Evolutionary conservation across 2,329 filamentous ascomycete species (phyloP).

Genomic region (Arachnopeziza araneosa): DNA sequence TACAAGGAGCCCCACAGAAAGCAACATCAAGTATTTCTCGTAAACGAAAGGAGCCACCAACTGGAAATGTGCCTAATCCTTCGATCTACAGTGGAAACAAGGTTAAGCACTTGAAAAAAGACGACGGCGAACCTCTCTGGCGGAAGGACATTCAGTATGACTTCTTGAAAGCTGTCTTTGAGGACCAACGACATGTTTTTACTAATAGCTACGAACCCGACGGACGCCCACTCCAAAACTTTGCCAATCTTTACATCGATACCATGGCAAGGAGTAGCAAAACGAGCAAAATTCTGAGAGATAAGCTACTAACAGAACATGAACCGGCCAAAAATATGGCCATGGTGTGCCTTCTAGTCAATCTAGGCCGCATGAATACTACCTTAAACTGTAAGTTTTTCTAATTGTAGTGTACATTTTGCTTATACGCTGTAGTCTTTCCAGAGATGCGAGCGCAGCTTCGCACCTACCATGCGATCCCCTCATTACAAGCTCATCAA

Average conservation of each 20-base stretch:
- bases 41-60: constrained; percentile 21
- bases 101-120: constrained; percentile 81
- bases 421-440: constrained; percentile 63
- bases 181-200: constrained; percentile 70
- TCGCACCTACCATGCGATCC: constrained; percentile 96
- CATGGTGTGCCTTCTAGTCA: constrained; percentile 97
- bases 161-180: constrained; percentile 75
- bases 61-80: constrained; percentile 17
- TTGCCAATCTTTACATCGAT: constrained; percentile 96
- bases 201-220: constrained; percentile 79
- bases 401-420: not conserved
- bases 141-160: constrained; percentile 84
- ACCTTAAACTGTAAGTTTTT: constrained; percentile 79
- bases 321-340: constrained; percentile 96
- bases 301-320: constrained; percentile 89
- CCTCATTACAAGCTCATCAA: constrained; percentile 89
- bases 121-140: constrained; percentile 83
- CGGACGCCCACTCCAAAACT: constrained; percentile 60
- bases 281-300: constrained; percentile 95
- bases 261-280: constrained; percentile 98
- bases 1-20: constrained; percentile 11
- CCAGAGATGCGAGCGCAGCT: constrained; percentile 98
- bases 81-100: constrained; percentile 43
- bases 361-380: constrained; percentile 97
- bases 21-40: constrained; percentile 12